Percentiles rank a stretch among this genome's conserved stretches.
Conservation (phyloP, 805 yeast species). For the Wickerhamomyces bovis region DNA sequence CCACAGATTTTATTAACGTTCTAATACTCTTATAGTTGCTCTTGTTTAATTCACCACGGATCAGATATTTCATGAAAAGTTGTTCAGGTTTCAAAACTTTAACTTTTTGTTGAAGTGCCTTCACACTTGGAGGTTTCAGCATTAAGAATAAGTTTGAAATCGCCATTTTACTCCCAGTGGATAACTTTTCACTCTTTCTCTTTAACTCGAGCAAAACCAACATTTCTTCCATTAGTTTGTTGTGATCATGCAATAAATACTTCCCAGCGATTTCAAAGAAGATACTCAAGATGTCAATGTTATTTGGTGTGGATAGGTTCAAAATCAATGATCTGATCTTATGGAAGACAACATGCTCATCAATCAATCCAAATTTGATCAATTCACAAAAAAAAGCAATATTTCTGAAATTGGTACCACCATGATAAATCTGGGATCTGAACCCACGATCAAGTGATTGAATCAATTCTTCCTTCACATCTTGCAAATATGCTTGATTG, state of each 20-base stretch:
- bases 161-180: conserved; percentile 50
- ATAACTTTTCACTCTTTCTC: conserved; percentile 42
- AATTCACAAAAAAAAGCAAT: conserved; percentile 67
- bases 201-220: conserved; percentile 47
- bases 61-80: conserved; percentile 41
- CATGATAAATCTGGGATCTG: conserved; percentile 52
- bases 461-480: conserved; percentile 46
- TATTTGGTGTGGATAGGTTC: conserved; percentile 45
- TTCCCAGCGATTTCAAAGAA: conserved; percentile 72
- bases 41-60: conserved; percentile 44
- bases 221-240: conserved; percentile 56
- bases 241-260: conserved; percentile 53
- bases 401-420: conserved; percentile 45
- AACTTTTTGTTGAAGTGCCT: conserved; percentile 22
- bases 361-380: conserved; percentile 69
- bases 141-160: conserved; percentile 49
- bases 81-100: conserved; percentile 37
- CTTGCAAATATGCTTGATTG: conserved; percentile 42
- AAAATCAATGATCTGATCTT: conserved; percentile 57
- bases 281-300: conserved; percentile 63
- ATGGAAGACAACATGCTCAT: conserved; percentile 66
- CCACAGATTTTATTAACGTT: conserved; percentile 35
- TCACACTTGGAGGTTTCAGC: conserved; percentile 49
- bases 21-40: conserved; percentile 30
- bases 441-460: conserved; percentile 52